Evolutionary conservation across 148 eudicot species (phyloP), one percentile per base, ranked within the genome.

Genomic region (Linanthus parryae): DNA sequence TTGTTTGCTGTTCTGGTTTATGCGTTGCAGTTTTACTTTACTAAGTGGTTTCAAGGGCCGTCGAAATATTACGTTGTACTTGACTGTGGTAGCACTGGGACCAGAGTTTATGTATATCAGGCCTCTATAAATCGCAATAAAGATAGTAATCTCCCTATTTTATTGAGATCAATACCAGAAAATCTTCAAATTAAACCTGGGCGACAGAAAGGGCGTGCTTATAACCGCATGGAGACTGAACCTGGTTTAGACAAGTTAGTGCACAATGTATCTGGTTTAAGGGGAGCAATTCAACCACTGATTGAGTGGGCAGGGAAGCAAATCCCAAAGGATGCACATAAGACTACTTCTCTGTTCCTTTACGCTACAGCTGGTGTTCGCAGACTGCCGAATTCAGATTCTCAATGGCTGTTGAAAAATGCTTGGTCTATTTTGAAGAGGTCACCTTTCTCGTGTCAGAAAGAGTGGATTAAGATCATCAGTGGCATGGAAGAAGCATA

Each of bases 331-430:
- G 52, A 57, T 28, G 85, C 88, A 15, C 96, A 88, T 61, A 84
- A 78, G 66, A 56, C 77, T 6, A 88, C 99, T 27, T 82, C 88
- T 25, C 73, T 94, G 23, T 88, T 79, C 61, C 88, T 94, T 45
- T 82, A 82, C 61, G 96, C 99, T 53, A 94, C 99, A 56, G 99
- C 96, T 63, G 99, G 99, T 38, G 95, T 94, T 64, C 94, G 99
- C 26, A 82, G 95, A 72, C 63, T 94, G 62, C 96, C 85, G 24
- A 67, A 61, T 62, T 61, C 83, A 38, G 95, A 88, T 60, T 94
- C 99, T 21, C 77, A 84, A 18, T 94, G 99, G 99, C 76, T 94
- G 70, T 88, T 94, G 59, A 58, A 72, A 25, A 84, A 88, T 72
- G 91, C 79, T 0, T 94, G 80, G 83, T 72, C 85, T 26, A 70